Base-by-base conservation (phyloP, 129 eudicot genomes). In the Artemisia tridentata region DNA sequence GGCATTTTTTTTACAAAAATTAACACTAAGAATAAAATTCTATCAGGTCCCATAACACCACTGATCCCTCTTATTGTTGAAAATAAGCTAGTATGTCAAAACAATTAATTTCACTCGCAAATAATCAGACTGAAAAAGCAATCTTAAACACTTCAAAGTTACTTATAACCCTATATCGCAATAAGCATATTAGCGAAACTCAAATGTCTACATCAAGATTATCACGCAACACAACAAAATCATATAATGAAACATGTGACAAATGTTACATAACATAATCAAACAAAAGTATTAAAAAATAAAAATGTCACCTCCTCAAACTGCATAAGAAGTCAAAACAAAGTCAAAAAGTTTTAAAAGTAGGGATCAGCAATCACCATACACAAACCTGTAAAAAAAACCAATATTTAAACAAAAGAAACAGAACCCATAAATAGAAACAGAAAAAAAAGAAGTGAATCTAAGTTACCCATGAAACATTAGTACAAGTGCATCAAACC, bases 271-370 rank as follows among this genome's bases (percentile, higher is more conserved):
- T 3, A 68, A 54, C n/a, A 11, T 6, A 54, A 54, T 5, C 3
- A 56, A 56, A 3, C 16, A 19, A 6, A 52, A 20, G 27, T 55
- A 5, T n/a, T 56, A 19, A 0, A 57, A 47, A 29, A 18, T 0
- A 12, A 29, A 7, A 68, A 67, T 19, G 47, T 61, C 45, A 76
- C 80, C 71, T 69, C 80, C 71, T 69, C 75, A 76, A 78, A 78
- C 72, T 78, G 81, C 81, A 71, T 78, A 59, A 78, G 72, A 78
- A 63, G 54, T 54, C 67, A 71, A 63, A 45, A 18, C 18, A 51
- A 25, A 65, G 64, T 56, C 20, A 25, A 54, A 62, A 78, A 13
- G 41, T 38, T 12, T 41, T 16, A 27, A 59, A 63, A 45, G 52
- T 56, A 75, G 68, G 55, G 68, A 75, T 67, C 62, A 15, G 64